Base-by-base conservation (phyloP, 768 basidiomycete species). In the Macrocybe gigantea region DNA sequence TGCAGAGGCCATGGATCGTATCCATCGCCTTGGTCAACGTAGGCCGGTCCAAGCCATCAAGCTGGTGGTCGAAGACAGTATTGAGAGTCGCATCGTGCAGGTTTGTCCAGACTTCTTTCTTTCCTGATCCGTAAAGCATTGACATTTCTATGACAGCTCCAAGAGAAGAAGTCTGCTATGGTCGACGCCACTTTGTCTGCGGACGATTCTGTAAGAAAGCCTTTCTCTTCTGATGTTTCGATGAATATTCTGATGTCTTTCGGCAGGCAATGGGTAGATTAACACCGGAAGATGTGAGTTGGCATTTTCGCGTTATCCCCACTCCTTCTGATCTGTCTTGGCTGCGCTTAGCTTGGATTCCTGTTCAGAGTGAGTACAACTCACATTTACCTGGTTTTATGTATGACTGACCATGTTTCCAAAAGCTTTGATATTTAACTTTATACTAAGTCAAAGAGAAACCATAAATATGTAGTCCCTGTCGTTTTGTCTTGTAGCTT, bases 81-180 rank as follows among this genome's bases (percentile, higher is more conserved):
- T 99, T 52, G 96, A 99, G 63, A 86, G 85, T 57, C 84, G 93
- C 52, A 98, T 99, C 49, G 77, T 99, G 12, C 91, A 95, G 66
- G 82, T 85, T 42, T 43, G 69, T 49, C 9, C 9, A 38, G 5
- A n/a, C 32, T 41, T 30, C 35, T 41, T 38, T 4, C 5, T 31
- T 33, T 2, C 32, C 9, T 37, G 38, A 13, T 8, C 37, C 37
- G n/a, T 48, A 6, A 13, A 40, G 33, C 48, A n/a, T 30, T 53
- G 8, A 44, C 35, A 15, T 38, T 40, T 9, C 35, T 9, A 15
- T 6, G 53, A 12, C 49, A 86, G 81, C 70, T 95, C n/a, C 93
- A 97, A 67, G 93, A 96, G 65, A 96, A 97, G 73, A 99, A 99
- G 64, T 80, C 85, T 35, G 93, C 92, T 0, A 95, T 96, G 93